phyloP scores from a whole-genome alignment of 2,329 filamentous ascomycete genomes.

The Talaromyces sp. region DNA sequence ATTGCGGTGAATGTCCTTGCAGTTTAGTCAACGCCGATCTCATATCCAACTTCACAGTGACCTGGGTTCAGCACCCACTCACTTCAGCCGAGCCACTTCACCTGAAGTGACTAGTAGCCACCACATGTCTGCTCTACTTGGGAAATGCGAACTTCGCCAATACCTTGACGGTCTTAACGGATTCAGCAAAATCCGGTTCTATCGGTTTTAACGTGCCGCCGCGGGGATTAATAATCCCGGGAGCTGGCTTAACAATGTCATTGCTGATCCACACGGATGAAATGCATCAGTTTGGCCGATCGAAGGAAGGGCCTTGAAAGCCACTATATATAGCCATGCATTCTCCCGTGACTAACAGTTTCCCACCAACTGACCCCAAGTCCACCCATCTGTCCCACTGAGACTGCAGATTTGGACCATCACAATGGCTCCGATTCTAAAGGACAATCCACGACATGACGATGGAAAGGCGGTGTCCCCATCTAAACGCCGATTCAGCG shows the following conservation, averaged over 20 bases:
- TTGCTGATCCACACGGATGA: slow-evolving; percentile 3
- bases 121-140: too few relatives aligned
- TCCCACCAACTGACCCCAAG: neutral
- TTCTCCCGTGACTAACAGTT: slow-evolving; percentile 7
- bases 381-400: neutral
- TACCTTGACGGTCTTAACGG: neutral
- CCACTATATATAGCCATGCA: slow-evolving; percentile 6
- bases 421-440: slow-evolving; percentile 11
- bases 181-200: slow-evolving; percentile 7
- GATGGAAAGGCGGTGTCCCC: slow-evolving; percentile 9
- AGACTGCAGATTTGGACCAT: neutral
- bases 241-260: slow-evolving; percentile 10
- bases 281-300: slow-evolving; percentile 11
- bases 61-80: neutral
- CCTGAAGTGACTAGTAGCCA: neutral
- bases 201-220: slow-evolving; percentile 7
- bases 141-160: neutral
- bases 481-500: slow-evolving; percentile 16
- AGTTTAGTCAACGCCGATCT: neutral
- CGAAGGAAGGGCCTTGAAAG: neutral
- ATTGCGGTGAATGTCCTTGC: neutral
- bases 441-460: neutral
- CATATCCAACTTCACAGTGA: neutral
- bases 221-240: slow-evolving; percentile 25
- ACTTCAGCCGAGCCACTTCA: neutral